Base-by-base conservation (phyloP, 208 protist species). In the Trypanosoma avium region DNA sequence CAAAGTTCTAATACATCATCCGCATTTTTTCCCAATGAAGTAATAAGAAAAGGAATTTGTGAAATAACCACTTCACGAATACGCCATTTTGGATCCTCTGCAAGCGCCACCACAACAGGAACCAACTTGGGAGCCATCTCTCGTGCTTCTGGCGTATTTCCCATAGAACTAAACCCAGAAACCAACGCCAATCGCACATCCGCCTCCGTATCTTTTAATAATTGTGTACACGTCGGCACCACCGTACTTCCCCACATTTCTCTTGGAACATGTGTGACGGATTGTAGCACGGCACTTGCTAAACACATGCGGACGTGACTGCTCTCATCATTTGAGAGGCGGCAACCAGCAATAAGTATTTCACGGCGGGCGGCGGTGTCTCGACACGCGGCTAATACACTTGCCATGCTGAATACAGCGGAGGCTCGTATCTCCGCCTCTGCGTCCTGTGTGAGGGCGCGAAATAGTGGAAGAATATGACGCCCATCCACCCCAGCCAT, bases 341-440 rank as follows among this genome's bases (percentile, higher is more conserved):
- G 72, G 30, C 84, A 92, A 30, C 86, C 90, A 21, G 80, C 78
- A 19, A 79, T 62, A 8, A 95, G 71, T n/a, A 93, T 48, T 22
- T 95, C 90, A 33, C 79, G 78, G 62, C 87, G 90, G 13, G 68
- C 69, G 2, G 68, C 60, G 1, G 77, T 73, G 45, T 93, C 82
- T 21, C 72, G 67, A 59, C 82, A 92, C 19, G 71, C 74, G 47
- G 78, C 56, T 30, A 93, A 73, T 6, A 92, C 72, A 46, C 73
- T 70, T 19, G 77, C 68, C 86, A 95, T 93, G 65, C 81, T 92
- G 71, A 75, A 88, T 47, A 95, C 90, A 53, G 86, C 82, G 8
- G 86, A 78, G n/a, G 90, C 86, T 7, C 90, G 86, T 29, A 95
- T 93, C 75, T 95, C 86, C 2, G 90, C 76, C 66, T 93, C 86